Evolutionary conservation across 352 stramenopile genomes (phyloP).

Genomic region (Phytophthora ohioensis): DNA sequence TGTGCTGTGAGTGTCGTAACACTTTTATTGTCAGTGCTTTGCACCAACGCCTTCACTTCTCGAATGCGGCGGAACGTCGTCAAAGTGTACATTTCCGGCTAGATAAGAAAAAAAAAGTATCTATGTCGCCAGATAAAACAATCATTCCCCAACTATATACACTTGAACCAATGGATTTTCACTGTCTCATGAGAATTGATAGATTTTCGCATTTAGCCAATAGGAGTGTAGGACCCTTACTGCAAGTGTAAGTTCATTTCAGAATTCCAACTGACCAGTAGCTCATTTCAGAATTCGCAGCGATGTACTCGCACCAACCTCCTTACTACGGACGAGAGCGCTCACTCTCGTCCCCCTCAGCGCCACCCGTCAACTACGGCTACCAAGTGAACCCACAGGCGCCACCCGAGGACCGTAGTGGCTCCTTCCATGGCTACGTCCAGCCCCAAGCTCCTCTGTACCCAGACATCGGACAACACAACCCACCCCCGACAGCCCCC

Average conservation of each 20-base stretch:
- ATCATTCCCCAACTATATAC: conserved; percentile 8
- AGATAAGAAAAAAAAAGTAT: conserved; percentile 1
- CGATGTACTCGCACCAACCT: conserved; percentile 35
- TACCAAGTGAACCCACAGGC: conserved; percentile 39
- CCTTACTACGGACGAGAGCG: conserved; percentile 28
- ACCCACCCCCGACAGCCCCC: conserved; percentile 9
- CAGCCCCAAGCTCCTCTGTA: conserved; percentile 33
- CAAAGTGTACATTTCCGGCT: conserved; percentile 58
- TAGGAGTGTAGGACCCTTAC: neutral
- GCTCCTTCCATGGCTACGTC: conserved; percentile 34
- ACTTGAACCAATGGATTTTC: neutral
- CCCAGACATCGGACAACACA: conserved; percentile 33
- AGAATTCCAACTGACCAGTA: neutral
- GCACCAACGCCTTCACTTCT: conserved; percentile 50
- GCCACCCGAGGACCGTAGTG: conserved; percentile 27
- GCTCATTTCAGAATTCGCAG: conserved; percentile 25
- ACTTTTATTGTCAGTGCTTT: conserved; percentile 49
- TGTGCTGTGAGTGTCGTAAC: conserved; percentile 34
- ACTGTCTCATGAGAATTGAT: neutral
- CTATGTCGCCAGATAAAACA: neutral
- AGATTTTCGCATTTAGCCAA: conserved; percentile 3
- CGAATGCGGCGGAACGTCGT: conserved; percentile 60
- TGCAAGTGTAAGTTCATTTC: no score
- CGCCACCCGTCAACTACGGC: conserved; percentile 34
- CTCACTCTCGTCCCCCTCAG: conserved; percentile 49